Evolutionary conservation across 176 grass and related monocot genomes (phyloP).

Genomic region (Raddia guianensis): DNA sequence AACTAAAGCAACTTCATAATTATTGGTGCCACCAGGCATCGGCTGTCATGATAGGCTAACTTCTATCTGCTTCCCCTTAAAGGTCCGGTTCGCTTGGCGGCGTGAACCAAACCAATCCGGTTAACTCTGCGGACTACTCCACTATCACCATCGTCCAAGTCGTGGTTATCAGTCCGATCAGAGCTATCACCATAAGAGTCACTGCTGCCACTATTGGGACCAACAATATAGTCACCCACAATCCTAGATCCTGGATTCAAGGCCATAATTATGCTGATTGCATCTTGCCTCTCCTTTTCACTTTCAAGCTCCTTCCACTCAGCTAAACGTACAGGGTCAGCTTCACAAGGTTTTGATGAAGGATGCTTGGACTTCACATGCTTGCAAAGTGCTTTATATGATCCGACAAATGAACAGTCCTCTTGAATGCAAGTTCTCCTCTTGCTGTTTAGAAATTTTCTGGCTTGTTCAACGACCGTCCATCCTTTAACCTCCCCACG

Average conservation of each 20-base stretch:
- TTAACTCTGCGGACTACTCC: background rate
- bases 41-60: background rate
- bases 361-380: slow-evolving; percentile 66
- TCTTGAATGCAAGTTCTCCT: slow-evolving; percentile 70
- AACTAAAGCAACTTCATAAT: slow-evolving; percentile 25
- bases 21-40: slow-evolving; percentile 23
- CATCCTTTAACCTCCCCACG: slow-evolving; percentile 81
- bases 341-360: slow-evolving; percentile 53
- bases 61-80: background rate
- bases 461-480: slow-evolving; percentile 72
- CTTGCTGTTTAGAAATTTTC: slow-evolving; percentile 71
- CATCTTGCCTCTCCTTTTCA: slow-evolving; percentile 74
- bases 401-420: slow-evolving; percentile 63
- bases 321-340: slow-evolving; percentile 61
- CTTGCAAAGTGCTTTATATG: slow-evolving; percentile 67
- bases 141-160: slow-evolving; percentile 3
- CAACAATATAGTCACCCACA: slow-evolving; percentile 78
- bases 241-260: slow-evolving; percentile 68
- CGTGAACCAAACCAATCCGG: background rate
- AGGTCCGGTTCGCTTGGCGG: too few relatives aligned
- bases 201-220: slow-evolving; percentile 45
- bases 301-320: slow-evolving; percentile 70
- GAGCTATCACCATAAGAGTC: slow-evolving; percentile 7
- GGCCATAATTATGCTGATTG: slow-evolving; percentile 70
- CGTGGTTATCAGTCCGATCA: background rate